These are phyloP conservation scores for Phaffia australis DNA, from an alignment of 768 basidiomycete species.

Conservation along the genomic window DNA sequence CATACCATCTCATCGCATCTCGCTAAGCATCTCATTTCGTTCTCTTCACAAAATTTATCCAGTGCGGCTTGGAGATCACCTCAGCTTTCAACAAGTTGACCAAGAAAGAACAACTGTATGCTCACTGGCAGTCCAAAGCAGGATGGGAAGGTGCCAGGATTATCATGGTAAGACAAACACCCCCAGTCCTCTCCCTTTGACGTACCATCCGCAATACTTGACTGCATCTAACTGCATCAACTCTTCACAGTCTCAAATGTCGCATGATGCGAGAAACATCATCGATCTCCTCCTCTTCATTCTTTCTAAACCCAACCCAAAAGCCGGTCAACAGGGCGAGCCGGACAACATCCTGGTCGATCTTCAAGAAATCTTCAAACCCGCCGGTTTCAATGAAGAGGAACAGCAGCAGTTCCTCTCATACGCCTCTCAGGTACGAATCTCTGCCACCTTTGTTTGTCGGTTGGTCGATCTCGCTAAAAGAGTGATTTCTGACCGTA, in stretches of 20 bases:
- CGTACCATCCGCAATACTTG: too few relatives aligned
- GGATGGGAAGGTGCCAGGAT: too few relatives aligned
- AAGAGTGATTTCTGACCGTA: background rate
- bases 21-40: too few relatives aligned
- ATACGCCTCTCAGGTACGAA: background rate
- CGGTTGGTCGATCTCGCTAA: background rate
- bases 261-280: background rate
- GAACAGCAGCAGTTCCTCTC: constrained; percentile 7
- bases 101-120: too few relatives aligned
- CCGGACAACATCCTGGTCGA: background rate
- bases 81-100: too few relatives aligned
- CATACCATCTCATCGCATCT: too few relatives aligned
- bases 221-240: too few relatives aligned
- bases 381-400: background rate
- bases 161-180: too few relatives aligned
- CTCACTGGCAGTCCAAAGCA: too few relatives aligned
- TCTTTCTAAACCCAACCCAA: constrained; percentile 2
- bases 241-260: constrained; percentile 8
- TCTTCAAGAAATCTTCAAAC: background rate
- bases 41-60: too few relatives aligned
- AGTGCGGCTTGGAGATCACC: too few relatives aligned
- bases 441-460: background rate
- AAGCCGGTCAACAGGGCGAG: background rate
- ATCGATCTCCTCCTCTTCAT: constrained; percentile 12
- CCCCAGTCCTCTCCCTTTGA: too few relatives aligned